These are phyloP conservation scores for Setomelanomma holmii DNA, from an alignment of 2,329 filamentous ascomycete species.

Conservation along the genomic window DNA sequence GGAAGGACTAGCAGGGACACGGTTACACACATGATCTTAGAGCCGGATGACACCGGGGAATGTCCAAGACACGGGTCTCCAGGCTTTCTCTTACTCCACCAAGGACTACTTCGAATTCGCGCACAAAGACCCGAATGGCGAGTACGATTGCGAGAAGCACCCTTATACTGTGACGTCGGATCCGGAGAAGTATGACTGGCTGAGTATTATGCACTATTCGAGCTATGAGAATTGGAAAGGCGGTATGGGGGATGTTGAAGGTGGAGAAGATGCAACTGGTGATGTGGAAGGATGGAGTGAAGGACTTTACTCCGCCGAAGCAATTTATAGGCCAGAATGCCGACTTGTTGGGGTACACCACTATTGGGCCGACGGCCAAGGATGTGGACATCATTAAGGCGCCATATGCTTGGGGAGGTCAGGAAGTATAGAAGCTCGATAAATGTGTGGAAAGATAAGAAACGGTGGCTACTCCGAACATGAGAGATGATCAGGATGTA, in stretches of 20 bases:
- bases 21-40: too few relatives aligned
- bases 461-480: too few relatives aligned
- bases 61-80: not conserved
- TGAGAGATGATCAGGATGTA: too few relatives aligned
- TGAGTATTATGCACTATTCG: conserved; percentile 2
- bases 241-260: too few relatives aligned
- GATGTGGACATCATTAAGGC: conserved; percentile 1
- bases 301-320: too few relatives aligned
- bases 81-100: not conserved
- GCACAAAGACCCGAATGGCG: not conserved
- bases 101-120: not conserved
- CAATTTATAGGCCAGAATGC: too few relatives aligned
- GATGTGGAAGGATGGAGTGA: too few relatives aligned
- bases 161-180: not conserved
- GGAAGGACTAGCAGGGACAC: too few relatives aligned
- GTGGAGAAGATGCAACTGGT: too few relatives aligned
- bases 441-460: too few relatives aligned
- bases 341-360: too few relatives aligned
- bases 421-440: not conserved
- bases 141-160: not conserved
- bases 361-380: not conserved
- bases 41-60: too few relatives aligned
- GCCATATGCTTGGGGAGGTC: conserved; percentile 3
- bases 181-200: not conserved
- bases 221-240: not conserved